These are phyloP conservation scores for Brassica carinata DNA, from an alignment of 345 rosid species.

Conservation along the genomic window DNA sequence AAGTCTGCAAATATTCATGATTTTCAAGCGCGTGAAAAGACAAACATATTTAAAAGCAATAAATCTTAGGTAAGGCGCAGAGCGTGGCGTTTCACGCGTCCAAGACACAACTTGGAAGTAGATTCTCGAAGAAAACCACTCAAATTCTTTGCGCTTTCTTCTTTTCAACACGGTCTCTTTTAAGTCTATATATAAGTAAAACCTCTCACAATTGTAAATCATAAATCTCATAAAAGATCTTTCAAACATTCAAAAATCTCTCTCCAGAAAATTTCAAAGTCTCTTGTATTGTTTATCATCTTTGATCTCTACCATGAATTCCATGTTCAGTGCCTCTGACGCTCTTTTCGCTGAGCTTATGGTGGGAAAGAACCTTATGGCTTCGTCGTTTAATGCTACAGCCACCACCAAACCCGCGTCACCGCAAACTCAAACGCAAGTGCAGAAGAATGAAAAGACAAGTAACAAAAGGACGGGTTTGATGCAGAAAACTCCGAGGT, in stretches of 20 bases:
- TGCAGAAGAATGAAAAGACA: constrained; percentile 32
- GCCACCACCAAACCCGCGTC: not conserved
- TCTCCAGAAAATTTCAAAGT: not conserved
- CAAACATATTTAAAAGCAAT: not conserved
- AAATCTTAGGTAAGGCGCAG: not conserved
- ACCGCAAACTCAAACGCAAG: constrained; percentile 34
- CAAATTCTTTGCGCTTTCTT: constrained; percentile 24
- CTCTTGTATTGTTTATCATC: not conserved
- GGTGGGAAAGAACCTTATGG: constrained; percentile 45
- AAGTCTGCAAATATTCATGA: constrained; percentile 12
- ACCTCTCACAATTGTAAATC: not conserved
- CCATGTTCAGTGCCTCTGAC: constrained; percentile 77
- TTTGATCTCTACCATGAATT: constrained; percentile 53
- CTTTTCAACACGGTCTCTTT: constrained; percentile 29
- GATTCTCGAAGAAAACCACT: not conserved
- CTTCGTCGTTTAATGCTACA: constrained; percentile 31
- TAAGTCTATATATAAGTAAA: not conserved
- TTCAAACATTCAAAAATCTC: not conserved
- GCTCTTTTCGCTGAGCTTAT: constrained; percentile 55
- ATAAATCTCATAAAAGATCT: not conserved
- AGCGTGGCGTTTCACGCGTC: constrained; percentile 10
- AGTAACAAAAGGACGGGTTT: constrained; percentile 21
- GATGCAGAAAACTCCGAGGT: constrained; percentile 42
- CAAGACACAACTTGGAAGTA: constrained; percentile 15
- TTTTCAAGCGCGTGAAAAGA: not conserved